Percentiles rank a stretch among this genome's conserved stretches.
Conservation (phyloP, 352 stramenopile genomes). For the Phytophthora sp. region DNA sequence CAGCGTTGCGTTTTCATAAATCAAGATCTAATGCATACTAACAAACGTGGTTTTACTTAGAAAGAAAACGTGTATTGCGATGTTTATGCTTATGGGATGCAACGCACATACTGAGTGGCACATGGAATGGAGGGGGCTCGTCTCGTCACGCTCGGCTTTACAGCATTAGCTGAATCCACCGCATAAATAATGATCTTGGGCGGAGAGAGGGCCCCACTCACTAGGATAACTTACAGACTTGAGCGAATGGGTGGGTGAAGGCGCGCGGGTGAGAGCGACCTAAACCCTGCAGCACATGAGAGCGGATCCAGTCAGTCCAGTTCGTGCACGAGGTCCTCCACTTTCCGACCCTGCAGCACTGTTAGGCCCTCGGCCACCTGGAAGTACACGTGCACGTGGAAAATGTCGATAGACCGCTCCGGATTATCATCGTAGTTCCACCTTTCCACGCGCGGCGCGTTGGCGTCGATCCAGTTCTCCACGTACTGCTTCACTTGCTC, state of each 20-base stretch:
- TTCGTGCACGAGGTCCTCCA: slow-evolving; percentile 79
- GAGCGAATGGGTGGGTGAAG: slow-evolving; percentile 6
- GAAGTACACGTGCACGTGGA: slow-evolving; percentile 91
- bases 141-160: slow-evolving; percentile 4
- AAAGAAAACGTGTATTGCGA: slow-evolving; percentile 19
- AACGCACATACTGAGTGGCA: neutral
- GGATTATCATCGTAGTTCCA: slow-evolving; percentile 93
- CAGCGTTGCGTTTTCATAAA: too few relatives aligned
- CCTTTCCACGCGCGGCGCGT: slow-evolving; percentile 70
- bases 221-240: slow-evolving; percentile 33
- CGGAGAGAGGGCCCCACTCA: slow-evolving; percentile 7
- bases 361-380: slow-evolving; percentile 61
- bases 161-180: slow-evolving; percentile 3
- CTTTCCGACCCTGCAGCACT: slow-evolving; percentile 64
- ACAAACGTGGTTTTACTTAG: too few relatives aligned
- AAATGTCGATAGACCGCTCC: slow-evolving; percentile 90
- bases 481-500: slow-evolving; percentile 89
- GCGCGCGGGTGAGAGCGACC: slow-evolving; percentile 19
- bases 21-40: too few relatives aligned
- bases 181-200: slow-evolving; percentile 35
- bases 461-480: slow-evolving; percentile 88
- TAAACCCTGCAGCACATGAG: slow-evolving; percentile 33
- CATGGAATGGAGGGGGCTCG: neutral
- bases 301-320: slow-evolving; percentile 54
- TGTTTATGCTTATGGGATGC: slow-evolving; percentile 13